phyloP scores from a whole-genome alignment of 768 basidiomycete genomes.

The Rossbeevera mucosa region DNA sequence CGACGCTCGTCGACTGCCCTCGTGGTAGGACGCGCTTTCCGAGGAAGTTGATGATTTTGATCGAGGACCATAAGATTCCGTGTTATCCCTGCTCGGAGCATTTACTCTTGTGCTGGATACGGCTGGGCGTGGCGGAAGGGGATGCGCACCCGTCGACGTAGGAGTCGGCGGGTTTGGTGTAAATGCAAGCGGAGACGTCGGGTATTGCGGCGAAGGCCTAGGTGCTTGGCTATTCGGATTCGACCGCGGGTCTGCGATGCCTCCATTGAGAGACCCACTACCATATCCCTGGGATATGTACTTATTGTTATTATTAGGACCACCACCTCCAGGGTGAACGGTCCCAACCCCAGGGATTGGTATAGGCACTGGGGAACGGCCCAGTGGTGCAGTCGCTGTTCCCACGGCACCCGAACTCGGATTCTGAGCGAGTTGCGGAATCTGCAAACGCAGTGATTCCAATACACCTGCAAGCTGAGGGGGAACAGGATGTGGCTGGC shows the following conservation, averaged over 20 bases:
- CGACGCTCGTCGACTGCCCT: slow-evolving; percentile 18
- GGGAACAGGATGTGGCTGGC: background rate
- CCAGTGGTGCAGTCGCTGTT: background rate
- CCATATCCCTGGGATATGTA: slow-evolving; percentile 5
- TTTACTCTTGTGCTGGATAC: background rate
- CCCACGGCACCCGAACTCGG: background rate
- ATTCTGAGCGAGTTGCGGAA: slow-evolving; percentile 12
- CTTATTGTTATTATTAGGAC: background rate
- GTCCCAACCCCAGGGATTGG: background rate
- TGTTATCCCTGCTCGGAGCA: slow-evolving; percentile 2
- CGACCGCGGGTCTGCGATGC: background rate
- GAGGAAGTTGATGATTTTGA: slow-evolving; percentile 19
- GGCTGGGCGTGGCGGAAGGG: slow-evolving; percentile 20
- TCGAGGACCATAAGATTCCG: slow-evolving; percentile 15
- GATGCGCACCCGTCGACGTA: background rate
- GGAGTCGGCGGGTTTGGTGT: background rate
- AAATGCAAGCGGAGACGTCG: background rate
- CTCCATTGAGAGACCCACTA: slow-evolving; percentile 1
- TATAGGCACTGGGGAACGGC: background rate
- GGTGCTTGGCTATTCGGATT: slow-evolving; percentile 4
- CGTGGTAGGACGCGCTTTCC: slow-evolving; percentile 6
- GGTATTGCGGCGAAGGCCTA: background rate
- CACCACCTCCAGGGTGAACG: background rate
- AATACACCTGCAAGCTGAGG: slow-evolving; percentile 14
- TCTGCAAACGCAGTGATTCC: slow-evolving; percentile 12